Base-by-base conservation (phyloP, 495 filamentous ascomycete genomes). In the Talaromyces wortmannii region DNA sequence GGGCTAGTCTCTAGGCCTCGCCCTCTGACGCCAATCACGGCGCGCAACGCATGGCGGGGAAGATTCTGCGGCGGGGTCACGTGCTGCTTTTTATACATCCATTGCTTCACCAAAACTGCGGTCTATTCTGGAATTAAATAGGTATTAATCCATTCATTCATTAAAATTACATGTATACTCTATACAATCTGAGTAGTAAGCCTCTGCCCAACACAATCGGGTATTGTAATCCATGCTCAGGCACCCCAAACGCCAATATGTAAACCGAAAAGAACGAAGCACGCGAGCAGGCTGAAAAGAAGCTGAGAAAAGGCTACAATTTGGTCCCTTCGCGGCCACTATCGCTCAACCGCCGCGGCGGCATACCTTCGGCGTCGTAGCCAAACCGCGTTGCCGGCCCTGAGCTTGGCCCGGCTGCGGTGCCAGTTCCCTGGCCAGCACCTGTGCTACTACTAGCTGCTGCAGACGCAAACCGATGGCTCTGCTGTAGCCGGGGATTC, bases 401-500 rank as follows among this genome's bases (percentile, higher is more conserved):
- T 45, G 33, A 52, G 64, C 6, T 55, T 50, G 6, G 59, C 47
- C 61, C 64, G 43, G 62, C 69, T 23, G 63, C 59, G 33, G 50
- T 58, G 3, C 59, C 56, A 8, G 64, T 49, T 16, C 71, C 23
- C 23, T 23, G 23, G 23, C 23, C 23, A 23, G 23, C 2, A 23
- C 23, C 23, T 23, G 23, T 23, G 23, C 23, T 23, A 4, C 23
- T 23, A 4, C 23, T 23, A 4, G 23, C 23, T 23, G 23, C 23
- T 23, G 23, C 23, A 23, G 23, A 23, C 23, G 23, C 62, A 53
- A 53, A 42, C 8, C 52, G 52, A 15, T 71, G 61, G 2, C 62
- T 62, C 6, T 75, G 69, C 48, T 86, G 81, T 55, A 84, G 66
- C 8, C 82, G 76, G 10, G 82, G 74, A 33, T 79, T 83, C 68